Conservation (phyloP, 331 rosid species). For the Phaseolus coccineus region DNA sequence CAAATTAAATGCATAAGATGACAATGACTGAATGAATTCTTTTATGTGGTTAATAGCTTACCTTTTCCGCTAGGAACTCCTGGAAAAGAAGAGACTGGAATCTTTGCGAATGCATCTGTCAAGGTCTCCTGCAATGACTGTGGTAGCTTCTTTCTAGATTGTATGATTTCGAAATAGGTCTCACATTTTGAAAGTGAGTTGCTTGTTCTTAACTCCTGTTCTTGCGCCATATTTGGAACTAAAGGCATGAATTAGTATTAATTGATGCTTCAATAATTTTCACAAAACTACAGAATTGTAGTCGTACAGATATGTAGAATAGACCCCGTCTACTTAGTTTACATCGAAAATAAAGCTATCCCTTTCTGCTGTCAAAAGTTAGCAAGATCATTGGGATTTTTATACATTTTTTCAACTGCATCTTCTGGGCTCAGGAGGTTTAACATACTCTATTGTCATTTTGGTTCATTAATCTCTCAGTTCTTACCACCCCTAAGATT, state of each 20-base stretch:
- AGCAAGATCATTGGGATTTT: conserved; percentile 6
- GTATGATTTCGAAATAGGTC: conserved; percentile 69
- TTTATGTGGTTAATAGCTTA: conserved; percentile 40
- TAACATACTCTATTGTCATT: background rate
- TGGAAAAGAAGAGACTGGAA: conserved; percentile 88
- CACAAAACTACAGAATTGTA: conserved; percentile 21
- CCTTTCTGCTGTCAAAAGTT: conserved; percentile 4
- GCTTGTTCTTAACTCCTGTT: conserved; percentile 41
- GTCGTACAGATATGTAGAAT: background rate
- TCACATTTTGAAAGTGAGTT: conserved; percentile 62
- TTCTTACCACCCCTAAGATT: background rate
- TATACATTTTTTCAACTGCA: conserved; percentile 5
- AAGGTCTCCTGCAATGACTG: conserved; percentile 66
- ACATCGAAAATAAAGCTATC: background rate
- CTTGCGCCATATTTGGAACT: conserved; percentile 64
- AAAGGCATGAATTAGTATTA: conserved; percentile 21
- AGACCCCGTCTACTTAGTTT: conserved; percentile 8
- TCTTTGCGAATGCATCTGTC: conserved; percentile 77
- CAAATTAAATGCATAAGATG: conserved; percentile 32
- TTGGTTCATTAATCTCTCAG: conserved; percentile 21
- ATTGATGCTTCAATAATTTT: conserved; percentile 17
- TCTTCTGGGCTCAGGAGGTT: conserved; percentile 1
- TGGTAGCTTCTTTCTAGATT: conserved; percentile 87
- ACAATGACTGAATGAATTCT: conserved; percentile 32
- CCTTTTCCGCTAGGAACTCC: conserved; percentile 85